Evolutionary conservation across 176 grass and related monocot genomes (phyloP).

Genomic region (Triticum dicoccoides): DNA sequence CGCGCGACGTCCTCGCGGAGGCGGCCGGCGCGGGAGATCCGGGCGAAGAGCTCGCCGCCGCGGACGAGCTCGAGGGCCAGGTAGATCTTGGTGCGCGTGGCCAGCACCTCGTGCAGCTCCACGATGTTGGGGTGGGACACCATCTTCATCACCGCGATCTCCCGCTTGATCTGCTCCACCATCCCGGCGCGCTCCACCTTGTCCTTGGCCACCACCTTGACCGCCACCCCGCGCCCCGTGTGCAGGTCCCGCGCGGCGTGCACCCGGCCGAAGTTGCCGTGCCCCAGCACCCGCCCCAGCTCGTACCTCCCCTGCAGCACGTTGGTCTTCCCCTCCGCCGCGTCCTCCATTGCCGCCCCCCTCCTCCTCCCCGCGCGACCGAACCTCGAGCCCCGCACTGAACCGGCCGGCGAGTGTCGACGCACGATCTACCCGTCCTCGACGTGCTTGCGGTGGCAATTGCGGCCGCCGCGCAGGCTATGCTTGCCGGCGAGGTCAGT

Average conservation of each 20-base stretch:
- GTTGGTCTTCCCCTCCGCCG: constrained; percentile 10
- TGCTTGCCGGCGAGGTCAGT: constrained; percentile 50
- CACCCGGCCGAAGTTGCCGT: constrained; percentile 47
- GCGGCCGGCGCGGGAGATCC: constrained; percentile 41
- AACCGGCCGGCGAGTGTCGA: background rate
- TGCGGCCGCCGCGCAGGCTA: constrained; percentile 45
- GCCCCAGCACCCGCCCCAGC: constrained; percentile 50
- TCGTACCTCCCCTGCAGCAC: constrained; percentile 50
- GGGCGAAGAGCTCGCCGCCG: constrained; percentile 88
- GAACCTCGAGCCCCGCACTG: background rate
- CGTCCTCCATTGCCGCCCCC: background rate
- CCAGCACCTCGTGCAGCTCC: constrained; percentile 63
- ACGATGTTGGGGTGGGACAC: constrained; percentile 58
- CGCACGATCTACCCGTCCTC: constrained; percentile 49
- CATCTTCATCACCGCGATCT: constrained; percentile 56
- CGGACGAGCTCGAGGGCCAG: constrained; percentile 73
- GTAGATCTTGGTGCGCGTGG: constrained; percentile 48
- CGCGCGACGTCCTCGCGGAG: constrained; percentile 40
- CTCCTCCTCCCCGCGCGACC: background rate
- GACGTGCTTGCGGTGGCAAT: constrained; percentile 74
- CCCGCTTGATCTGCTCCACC: constrained; percentile 60
- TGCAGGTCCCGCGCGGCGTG: constrained; percentile 46
- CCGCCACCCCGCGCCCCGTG: constrained; percentile 34
- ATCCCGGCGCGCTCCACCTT: constrained; percentile 50
- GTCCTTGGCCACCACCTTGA: constrained; percentile 61